phyloP scores from a whole-genome alignment of 306 rosid species.

The Lathyrus aphaca region DNA sequence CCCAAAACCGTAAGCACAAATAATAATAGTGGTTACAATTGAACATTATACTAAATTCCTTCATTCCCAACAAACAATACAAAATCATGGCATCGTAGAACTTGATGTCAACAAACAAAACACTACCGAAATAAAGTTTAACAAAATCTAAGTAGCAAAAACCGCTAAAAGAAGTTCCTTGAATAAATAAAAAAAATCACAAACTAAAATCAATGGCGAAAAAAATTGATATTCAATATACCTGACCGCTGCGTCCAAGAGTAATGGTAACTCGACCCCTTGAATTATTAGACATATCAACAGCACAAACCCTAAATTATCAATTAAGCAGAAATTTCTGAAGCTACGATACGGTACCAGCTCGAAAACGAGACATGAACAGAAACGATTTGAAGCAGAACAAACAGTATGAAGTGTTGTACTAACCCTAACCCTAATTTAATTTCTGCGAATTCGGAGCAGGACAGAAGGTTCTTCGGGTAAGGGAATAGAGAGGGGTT shows the following conservation, averaged over 20 bases:
- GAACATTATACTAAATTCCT: background rate
- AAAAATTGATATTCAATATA: slow-evolving; percentile 11
- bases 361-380: slow-evolving; percentile 35
- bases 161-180: slow-evolving; percentile 18
- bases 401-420: slow-evolving; percentile 10
- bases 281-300: slow-evolving; percentile 67
- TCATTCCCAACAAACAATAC: slow-evolving; percentile 18
- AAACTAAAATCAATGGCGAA: background rate
- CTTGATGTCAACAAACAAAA: background rate
- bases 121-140: background rate
- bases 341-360: background rate
- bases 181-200: slow-evolving; percentile 12
- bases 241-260: slow-evolving; percentile 91
- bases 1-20: background rate
- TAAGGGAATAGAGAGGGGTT: background rate
- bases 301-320: slow-evolving; percentile 56
- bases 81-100: background rate
- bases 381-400: background rate
- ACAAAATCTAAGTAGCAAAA: slow-evolving; percentile 23
- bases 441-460: slow-evolving; percentile 9
- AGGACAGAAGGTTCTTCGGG: background rate
- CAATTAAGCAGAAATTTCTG: slow-evolving; percentile 35
- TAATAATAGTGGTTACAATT: background rate
- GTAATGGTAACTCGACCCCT: slow-evolving; percentile 85
- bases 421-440: slow-evolving; percentile 48